Conservation (phyloP, 2,329 filamentous ascomycete genomes). For the Tolypocladium endophyticum region DNA sequence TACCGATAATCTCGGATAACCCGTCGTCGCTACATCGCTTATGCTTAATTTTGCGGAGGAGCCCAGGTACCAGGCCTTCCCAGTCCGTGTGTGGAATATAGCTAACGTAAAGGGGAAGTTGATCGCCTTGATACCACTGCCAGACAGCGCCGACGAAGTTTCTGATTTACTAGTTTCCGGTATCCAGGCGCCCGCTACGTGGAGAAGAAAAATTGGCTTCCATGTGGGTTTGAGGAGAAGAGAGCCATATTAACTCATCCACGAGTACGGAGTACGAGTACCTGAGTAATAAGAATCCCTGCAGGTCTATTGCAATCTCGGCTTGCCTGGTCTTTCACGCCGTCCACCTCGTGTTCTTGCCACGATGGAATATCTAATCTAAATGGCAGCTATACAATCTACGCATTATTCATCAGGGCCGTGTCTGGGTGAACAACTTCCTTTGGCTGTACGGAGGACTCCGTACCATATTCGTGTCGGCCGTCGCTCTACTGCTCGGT, state of each 20-base stretch:
- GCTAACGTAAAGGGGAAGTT: too few species aligned
- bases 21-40: too few species aligned
- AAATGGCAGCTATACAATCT: background rate
- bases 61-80: too few species aligned
- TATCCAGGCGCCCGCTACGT: background rate
- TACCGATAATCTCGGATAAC: too few species aligned
- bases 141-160: too few species aligned
- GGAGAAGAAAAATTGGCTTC: background rate
- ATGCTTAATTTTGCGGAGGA: too few species aligned
- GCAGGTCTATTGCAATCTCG: background rate
- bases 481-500: background rate
- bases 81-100: too few species aligned
- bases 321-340: background rate
- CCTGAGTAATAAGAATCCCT: background rate
- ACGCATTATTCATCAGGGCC: background rate
- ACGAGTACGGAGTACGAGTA: too few species aligned
- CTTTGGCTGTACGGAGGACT: too few species aligned
- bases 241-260: too few species aligned
- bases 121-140: too few species aligned
- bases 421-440: background rate
- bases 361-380: background rate
- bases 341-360: background rate
- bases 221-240: background rate
- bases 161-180: too few species aligned
- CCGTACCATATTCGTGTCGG: background rate